phyloP scores from a whole-genome alignment of 345 rosid genomes.

The Eucalyptus polybractea region DNA sequence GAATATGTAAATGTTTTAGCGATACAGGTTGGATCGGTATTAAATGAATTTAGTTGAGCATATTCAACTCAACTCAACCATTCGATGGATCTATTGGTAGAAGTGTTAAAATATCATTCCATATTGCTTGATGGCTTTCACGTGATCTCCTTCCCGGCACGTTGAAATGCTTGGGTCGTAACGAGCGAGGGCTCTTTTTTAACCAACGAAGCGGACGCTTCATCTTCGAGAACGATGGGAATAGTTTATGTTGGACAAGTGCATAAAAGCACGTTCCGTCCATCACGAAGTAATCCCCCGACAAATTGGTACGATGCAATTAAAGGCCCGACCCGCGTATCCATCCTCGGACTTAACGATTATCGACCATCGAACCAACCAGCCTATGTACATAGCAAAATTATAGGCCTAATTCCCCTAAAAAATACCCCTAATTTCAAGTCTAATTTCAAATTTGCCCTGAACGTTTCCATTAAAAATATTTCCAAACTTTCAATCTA shows the following conservation, averaged over 20 bases:
- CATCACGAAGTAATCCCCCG: background rate
- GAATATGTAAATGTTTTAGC: too few species aligned
- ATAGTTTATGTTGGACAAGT: background rate
- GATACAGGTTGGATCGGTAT: fast-evolving
- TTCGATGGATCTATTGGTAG: too few species aligned
- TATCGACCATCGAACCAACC: background rate
- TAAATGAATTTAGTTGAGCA: too few species aligned
- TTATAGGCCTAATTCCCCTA: background rate
- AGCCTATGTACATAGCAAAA: background rate
- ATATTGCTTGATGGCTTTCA: background rate
- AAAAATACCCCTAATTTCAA: background rate
- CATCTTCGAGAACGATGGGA: background rate
- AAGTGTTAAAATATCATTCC: background rate
- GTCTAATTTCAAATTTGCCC: background rate
- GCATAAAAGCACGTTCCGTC: background rate
- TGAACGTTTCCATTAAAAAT: too few species aligned
- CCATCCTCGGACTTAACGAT: background rate
- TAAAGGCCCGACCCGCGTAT: background rate
- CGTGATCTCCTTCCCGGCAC: background rate
- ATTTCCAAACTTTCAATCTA: background rate
- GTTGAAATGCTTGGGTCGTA: background rate
- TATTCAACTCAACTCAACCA: background rate
- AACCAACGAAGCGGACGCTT: background rate
- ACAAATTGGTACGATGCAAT: background rate
- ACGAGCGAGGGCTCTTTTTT: background rate